A percentile compares a stretch with the other conserved stretches of the same genome.
These are phyloP conservation scores for Zymoseptoria crescenta DNA, from an alignment of 2,329 filamentous ascomycete genomes.

Conservation along the genomic window DNA sequence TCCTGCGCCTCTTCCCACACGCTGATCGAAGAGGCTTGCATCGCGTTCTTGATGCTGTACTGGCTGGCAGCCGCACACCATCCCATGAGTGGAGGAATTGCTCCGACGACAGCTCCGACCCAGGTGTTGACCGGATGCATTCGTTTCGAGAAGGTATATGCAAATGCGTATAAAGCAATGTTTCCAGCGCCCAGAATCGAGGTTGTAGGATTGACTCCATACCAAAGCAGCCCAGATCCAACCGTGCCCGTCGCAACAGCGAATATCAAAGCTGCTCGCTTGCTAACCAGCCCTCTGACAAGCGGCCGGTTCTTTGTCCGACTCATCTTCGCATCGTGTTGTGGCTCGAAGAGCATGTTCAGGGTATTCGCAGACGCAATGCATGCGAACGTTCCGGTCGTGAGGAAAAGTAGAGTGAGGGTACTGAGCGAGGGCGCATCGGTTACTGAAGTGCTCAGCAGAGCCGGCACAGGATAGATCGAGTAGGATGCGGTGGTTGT, in stretches of 20 bases:
- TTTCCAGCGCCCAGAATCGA: conserved; percentile 78
- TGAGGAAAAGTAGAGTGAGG: conserved; percentile 85
- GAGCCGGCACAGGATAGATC: conserved; percentile 82
- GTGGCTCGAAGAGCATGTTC: conserved; percentile 94
- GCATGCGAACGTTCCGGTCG: conserved; percentile 73
- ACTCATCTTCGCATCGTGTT: conserved; percentile 85
- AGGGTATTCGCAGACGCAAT: conserved; percentile 87
- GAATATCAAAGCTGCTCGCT: conserved; percentile 65
- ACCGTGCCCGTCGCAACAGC: conserved; percentile 62
- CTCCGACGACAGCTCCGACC: conserved; percentile 86
- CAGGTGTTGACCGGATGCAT: conserved; percentile 85
- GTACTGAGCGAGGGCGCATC: conserved; percentile 73
- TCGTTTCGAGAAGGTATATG: conserved; percentile 89
- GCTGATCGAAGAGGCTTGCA: conserved; percentile 9
- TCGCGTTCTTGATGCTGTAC: conserved; percentile 47
- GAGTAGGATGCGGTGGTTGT: conserved; percentile 87
- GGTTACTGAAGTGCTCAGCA: conserved; percentile 64
- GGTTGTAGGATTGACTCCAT: conserved; percentile 89
- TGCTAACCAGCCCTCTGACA: conserved; percentile 69
- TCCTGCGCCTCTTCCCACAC: conserved; percentile 26
- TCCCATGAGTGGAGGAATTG: conserved; percentile 92
- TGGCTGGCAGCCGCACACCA: conserved; percentile 94
- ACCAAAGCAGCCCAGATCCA: conserved; percentile 68
- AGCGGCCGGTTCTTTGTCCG: conserved; percentile 87
- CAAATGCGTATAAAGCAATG: conserved; percentile 79